phyloP scores from a whole-genome alignment of 2,329 filamentous ascomycete genomes.

The Trichophyton mentagrophytes region DNA sequence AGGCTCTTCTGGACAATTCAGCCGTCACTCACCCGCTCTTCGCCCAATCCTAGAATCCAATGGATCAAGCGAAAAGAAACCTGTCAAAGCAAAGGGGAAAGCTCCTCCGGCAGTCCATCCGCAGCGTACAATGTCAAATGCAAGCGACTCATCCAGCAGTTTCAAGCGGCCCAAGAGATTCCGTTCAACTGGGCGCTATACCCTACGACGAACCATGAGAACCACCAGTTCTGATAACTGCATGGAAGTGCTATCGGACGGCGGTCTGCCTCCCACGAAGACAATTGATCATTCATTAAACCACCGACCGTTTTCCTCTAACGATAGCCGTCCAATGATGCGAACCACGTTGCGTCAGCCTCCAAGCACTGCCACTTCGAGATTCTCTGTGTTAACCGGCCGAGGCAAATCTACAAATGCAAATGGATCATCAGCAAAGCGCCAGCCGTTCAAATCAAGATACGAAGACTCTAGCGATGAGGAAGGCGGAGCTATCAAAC shows the following conservation, averaged over 20 bases:
- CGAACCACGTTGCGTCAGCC: constrained; percentile 39
- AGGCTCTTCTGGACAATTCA: neutral
- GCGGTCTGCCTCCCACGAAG: neutral
- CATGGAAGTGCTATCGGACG: constrained; percentile 1
- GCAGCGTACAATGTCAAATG: constrained; percentile 47
- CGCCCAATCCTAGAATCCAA: neutral
- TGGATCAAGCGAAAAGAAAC: neutral
- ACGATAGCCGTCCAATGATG: constrained; percentile 31
- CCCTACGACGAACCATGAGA: constrained; percentile 65
- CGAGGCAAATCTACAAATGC: constrained; percentile 26
- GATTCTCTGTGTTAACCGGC: constrained; percentile 29
- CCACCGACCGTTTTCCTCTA: constrained; percentile 30
- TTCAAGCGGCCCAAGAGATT: constrained; percentile 54
- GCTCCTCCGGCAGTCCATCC: constrained; percentile 17
- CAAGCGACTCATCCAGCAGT: constrained; percentile 59
- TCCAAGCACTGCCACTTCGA: constrained; percentile 21
- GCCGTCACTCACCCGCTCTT: neutral
- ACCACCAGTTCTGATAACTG: constrained; percentile 26
- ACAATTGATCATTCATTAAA: neutral
- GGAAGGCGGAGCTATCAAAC: constrained; percentile 38
- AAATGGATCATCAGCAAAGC: constrained; percentile 15
- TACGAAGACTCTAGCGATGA: constrained; percentile 66
- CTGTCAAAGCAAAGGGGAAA: neutral
- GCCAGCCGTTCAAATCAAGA: constrained; percentile 38
- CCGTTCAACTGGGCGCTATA: constrained; percentile 36